Base-by-base conservation (phyloP, 2,329 filamentous ascomycete species). In the Xylogone sp. region DNA sequence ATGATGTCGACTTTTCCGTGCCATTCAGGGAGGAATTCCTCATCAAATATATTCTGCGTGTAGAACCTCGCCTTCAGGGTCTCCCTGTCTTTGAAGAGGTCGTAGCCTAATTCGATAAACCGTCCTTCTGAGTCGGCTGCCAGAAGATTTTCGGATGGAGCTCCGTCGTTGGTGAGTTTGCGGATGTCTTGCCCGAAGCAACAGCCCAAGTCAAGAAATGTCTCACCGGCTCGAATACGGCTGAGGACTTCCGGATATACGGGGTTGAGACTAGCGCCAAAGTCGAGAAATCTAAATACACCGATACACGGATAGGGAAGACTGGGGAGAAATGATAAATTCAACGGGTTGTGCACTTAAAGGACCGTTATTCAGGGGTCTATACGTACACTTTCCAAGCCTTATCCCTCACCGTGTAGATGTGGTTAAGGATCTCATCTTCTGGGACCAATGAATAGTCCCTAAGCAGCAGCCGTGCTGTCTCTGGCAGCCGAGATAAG, bases 161-260 rank as follows among this genome's bases (percentile, higher is more conserved):
- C 68, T 3, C 71, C 71, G 43, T 73, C 70, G 21, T 61, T 52
- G 10, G 54, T 59, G 18, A 73, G 56, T 21, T 68, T 66, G 16
- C 71, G 67, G 2, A 73, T 56, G 31, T 73, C 69, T 53, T 71
- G 69, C 0, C 63, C 70, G 22, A 72, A 65, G 53, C 68, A 70
- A 34, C 69, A 71, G 3, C 69, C 71, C 1, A 73, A 53, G 51
- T 73, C 71, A 16, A 72, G 62, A 3, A 71, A 56, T 3, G 18
- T 53, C 1, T 22, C 50, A 3, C 43, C 48, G 20, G 43, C 12
- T 24, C 54, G 54, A 21, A 61, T 53, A 20, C 53, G 55, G 10
- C 27, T 16, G 10, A 61, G 48, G 10, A 59, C 43, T 6, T 21
- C n/a, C 9, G 54, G 31, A 45, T 61, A 61, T 16, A 29, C 46